phyloP scores from a whole-genome alignment of 2,329 filamentous ascomycete species.

The Fusarium sp. region DNA sequence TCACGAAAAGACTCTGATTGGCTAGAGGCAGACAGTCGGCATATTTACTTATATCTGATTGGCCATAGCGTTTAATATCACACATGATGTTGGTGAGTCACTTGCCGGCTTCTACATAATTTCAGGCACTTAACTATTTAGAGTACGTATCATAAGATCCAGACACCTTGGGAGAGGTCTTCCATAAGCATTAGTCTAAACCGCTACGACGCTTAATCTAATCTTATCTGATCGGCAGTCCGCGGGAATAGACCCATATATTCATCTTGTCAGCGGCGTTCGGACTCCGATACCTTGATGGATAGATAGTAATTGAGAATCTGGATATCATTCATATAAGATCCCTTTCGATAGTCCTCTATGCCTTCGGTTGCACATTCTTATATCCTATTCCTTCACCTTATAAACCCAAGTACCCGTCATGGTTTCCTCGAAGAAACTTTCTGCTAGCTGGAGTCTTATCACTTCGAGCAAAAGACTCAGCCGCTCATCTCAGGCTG shows the following conservation, averaged over 20 bases:
- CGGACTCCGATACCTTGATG: background rate
- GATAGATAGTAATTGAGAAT: background rate
- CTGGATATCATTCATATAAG: background rate
- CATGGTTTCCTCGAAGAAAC: background rate
- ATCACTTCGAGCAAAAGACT: background rate
- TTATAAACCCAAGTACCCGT: no score
- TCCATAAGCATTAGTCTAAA: accelerated
- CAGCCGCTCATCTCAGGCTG: background rate
- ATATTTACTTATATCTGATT: background rate
- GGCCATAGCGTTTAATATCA: background rate
- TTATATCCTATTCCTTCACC: no score
- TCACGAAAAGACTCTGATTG: background rate
- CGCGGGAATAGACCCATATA: background rate
- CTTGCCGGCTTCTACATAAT: no score
- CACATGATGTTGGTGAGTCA: background rate
- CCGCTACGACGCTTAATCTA: accelerated
- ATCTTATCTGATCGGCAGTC: no score
- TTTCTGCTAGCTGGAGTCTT: background rate
- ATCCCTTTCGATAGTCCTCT: no score
- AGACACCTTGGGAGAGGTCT: accelerated
- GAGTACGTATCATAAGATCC: accelerated
- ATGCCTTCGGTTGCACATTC: no score
- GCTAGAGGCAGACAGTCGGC: accelerated
- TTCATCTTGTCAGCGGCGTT: background rate
- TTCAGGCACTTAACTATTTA: background rate